These are phyloP conservation scores for Macadamia tetraphylla DNA, from an alignment of 164 flowering plant genomes.

Conservation along the genomic window DNA sequence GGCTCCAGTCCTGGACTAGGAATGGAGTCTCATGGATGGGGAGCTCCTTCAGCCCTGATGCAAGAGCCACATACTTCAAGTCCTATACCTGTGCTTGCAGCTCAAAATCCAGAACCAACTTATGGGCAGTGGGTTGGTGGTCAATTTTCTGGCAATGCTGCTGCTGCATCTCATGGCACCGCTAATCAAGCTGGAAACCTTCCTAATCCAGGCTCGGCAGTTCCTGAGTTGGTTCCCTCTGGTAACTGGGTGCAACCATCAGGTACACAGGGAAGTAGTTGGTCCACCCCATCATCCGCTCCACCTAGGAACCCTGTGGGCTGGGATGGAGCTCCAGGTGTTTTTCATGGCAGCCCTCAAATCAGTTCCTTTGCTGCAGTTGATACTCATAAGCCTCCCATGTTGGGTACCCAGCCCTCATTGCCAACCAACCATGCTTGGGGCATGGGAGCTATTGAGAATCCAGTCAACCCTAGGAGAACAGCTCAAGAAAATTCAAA, in stretches of 20 bases:
- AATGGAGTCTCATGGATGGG: constrained; percentile 30
- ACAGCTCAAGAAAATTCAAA: constrained; percentile 23
- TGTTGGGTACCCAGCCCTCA: constrained; percentile 7
- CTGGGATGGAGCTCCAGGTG: constrained; percentile 9
- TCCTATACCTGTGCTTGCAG: constrained; percentile 1
- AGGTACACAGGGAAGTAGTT: neutral
- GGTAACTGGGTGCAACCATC: neutral
- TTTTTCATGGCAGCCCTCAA: constrained; percentile 4
- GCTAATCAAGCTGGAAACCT: constrained; percentile 22
- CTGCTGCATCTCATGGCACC: constrained; percentile 20
- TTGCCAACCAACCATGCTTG: constrained; percentile 1
- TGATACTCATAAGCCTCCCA: neutral
- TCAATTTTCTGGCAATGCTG: constrained; percentile 18
- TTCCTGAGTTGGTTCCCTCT: neutral
- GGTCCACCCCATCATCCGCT: neutral
- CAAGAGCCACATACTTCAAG: constrained; percentile 22
- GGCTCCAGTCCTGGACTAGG: constrained; percentile 9
- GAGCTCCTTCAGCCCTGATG: constrained; percentile 21
- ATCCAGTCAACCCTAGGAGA: constrained; percentile 8
- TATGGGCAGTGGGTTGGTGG: constrained; percentile 27
- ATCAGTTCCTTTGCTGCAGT: neutral
- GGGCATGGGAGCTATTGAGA: constrained; percentile 2
- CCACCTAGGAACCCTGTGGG: constrained; percentile 4
- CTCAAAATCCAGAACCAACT: constrained; percentile 9
- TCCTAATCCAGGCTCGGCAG: constrained; percentile 17